Evolutionary conservation across 2,329 filamentous ascomycete species (phyloP).

Genomic region (Chaetomium strumarium): DNA sequence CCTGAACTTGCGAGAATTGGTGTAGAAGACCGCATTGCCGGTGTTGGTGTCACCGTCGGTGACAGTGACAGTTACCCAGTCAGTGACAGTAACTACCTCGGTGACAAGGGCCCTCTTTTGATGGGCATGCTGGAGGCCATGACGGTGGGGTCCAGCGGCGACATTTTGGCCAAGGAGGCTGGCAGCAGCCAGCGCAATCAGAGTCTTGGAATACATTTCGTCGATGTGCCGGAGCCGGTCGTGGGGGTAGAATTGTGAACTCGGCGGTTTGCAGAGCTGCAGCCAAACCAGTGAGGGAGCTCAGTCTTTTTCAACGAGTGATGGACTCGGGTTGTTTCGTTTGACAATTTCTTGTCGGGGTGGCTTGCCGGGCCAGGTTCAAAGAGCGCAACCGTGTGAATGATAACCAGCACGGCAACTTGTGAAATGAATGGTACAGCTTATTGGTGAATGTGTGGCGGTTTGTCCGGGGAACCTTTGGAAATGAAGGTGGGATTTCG

Average conservation of each 20-base stretch:
- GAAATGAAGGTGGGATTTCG: conserved; percentile 19
- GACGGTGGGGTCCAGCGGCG: conserved; percentile 40
- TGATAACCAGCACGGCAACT: conserved; percentile 22
- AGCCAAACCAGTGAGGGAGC: not conserved
- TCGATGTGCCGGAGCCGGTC: conserved; percentile 16
- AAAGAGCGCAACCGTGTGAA: conserved; percentile 14
- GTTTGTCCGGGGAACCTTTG: conserved; percentile 8
- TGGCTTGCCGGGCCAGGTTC: not conserved
- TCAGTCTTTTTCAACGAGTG: not conserved
- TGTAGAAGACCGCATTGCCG: conserved; percentile 20
- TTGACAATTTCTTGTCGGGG: not conserved
- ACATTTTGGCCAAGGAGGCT: conserved; percentile 40
- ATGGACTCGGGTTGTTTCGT: conserved; percentile 3
- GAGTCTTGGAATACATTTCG: conserved; percentile 38
- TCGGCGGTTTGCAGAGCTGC: not conserved
- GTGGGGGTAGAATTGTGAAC: too few relatives aligned
- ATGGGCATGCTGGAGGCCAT: conserved; percentile 33
- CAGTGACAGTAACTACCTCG: conserved; percentile 32
- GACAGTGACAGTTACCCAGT: conserved; percentile 41
- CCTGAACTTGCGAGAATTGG: conserved; percentile 12
- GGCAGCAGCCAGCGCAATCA: conserved; percentile 38
- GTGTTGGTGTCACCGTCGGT: conserved; percentile 26
- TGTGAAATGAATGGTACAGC: conserved; percentile 21
- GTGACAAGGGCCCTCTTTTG: conserved; percentile 32
- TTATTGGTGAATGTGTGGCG: conserved; percentile 14